Base-by-base conservation (phyloP, 2,329 filamentous ascomycete genomes). In the Talaromyces albobiverticillius region DNA sequence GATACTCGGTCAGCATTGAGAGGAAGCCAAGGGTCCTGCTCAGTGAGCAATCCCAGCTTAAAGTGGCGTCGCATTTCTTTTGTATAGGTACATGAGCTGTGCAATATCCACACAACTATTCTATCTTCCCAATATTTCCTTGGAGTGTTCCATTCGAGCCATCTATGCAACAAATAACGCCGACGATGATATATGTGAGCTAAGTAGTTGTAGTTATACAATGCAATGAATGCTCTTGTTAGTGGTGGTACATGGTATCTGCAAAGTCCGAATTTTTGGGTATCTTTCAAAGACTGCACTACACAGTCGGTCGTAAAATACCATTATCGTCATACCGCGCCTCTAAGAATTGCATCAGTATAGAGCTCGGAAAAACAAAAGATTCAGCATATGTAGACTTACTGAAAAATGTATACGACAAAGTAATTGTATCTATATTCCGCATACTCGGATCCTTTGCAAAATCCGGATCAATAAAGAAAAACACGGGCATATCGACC, bases 361-460 rank as follows among this genome's bases (percentile, higher is more conserved):
- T 54, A 41, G 6, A 4, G 14, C 3, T 20, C 13, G 6, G 5
- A 5, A 43, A n/a, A 25, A 40, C 18, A 41, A 20, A 10, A 46
- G 10, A 23, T 8, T 13, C 10, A n/a, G 3, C 3, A 2, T 7
- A n/a, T 11, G 22, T 11, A 13, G 5, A 14, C 90, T 79, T 77
- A 95, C 91, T 99, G 72, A 99, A 99, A 71, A 99, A 99, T 0
- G 94, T 99, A 76, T 99, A 99, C 62, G 87, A 95, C 66, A 99
- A 73, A 31, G 94, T 99, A 53, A 99, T 91, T 2, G 92, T 96
- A 76, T 96, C 90, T 59, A 99, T 90, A 0, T 88, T 89, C 73
- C 83, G 89, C 93, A 96, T 97, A 60, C 88, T 92, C 49, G 93
- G 78, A 72, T 99, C 94, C 62, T 88, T 92, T 56, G 93, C 80